Evolutionary conservation across 192 early-diverging fungal species (phyloP).

Genomic region (Entomortierella chlamydospora): DNA sequence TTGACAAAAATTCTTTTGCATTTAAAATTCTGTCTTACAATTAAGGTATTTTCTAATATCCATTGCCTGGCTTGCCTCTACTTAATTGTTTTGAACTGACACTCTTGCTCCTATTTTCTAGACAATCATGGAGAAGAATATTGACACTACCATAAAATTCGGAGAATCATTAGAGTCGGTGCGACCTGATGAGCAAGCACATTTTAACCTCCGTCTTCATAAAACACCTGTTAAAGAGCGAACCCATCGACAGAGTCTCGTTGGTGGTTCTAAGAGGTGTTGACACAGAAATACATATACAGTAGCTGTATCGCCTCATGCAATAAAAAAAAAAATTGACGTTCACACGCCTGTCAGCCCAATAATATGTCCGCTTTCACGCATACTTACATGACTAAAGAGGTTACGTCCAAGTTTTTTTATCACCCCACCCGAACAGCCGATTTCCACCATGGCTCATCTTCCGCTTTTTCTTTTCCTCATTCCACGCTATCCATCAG

Average conservation of each 20-base stretch:
- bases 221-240: neutral
- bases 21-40: conserved; percentile 7
- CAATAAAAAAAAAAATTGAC: neutral
- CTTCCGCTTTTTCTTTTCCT: no score
- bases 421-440: no score
- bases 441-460: no score
- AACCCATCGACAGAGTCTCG: neutral
- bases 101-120: neutral
- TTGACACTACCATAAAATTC: neutral
- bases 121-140: conserved; percentile 18
- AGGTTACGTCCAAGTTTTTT: no score
- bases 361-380: no score
- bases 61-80: neutral
- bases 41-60: neutral
- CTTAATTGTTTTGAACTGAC: neutral
- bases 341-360: neutral
- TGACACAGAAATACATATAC: neutral
- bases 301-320: neutral
- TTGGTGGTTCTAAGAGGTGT: neutral
- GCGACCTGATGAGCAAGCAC: conserved; percentile 9
- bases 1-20: conserved; percentile 1
- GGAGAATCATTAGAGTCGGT: neutral
- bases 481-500: no score
- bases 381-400: no score
- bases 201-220: conserved; percentile 8